Evolutionary conservation across 2,329 filamentous ascomycete genomes (phyloP).

Genomic region (Teratosphaeria epicoccoides): DNA sequence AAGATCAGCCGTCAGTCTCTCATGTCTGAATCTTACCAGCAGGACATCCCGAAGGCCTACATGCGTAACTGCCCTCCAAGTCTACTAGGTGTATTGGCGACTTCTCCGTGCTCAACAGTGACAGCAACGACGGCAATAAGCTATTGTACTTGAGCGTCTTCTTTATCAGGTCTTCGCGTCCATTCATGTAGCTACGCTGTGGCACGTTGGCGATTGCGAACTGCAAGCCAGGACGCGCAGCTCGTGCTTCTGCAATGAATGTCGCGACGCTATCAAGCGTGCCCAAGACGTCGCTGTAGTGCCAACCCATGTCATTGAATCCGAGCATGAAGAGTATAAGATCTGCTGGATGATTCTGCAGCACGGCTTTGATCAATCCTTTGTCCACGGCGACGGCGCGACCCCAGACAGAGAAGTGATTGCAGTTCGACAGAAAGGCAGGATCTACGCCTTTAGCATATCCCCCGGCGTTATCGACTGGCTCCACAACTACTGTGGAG

Average conservation of each 20-base stretch:
- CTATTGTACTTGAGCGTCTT: not conserved
- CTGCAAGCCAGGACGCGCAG: not conserved
- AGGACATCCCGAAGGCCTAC: constrained; percentile 22
- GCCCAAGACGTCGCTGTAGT: constrained; percentile 8
- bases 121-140: not conserved
- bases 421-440: constrained; percentile 12
- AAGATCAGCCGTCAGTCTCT: not conserved
- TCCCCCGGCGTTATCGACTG: not conserved
- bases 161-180: not conserved
- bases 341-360: constrained; percentile 22
- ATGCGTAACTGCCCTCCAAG: constrained; percentile 12
- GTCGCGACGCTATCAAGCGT: constrained; percentile 14
- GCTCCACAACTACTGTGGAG: not conserved
- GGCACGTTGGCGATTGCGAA: not conserved
- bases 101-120: not conserved
- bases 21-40: constrained; percentile 3
- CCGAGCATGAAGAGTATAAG: constrained; percentile 10
- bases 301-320: constrained; percentile 13
- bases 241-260: not conserved
- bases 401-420: constrained; percentile 29
- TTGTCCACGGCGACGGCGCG: constrained; percentile 22
- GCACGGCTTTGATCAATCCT: constrained; percentile 16
- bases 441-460: not conserved
- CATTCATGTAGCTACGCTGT: not conserved
- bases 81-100: not conserved